Base-by-base conservation (phyloP, 495 filamentous ascomycete species). In the Penicillium herquei region DNA sequence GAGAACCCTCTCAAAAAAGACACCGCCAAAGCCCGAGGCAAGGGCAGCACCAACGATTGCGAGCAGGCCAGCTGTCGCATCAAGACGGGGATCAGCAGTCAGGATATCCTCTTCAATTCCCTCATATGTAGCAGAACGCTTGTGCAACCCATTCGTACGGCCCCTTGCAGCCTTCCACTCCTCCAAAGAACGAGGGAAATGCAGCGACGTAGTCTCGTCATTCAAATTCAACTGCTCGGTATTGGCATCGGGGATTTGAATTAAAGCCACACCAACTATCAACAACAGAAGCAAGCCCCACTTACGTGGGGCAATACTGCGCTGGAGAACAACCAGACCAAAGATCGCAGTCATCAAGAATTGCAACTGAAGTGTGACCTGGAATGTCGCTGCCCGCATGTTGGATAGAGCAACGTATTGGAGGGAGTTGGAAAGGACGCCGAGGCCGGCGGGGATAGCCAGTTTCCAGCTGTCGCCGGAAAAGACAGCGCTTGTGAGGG, bases 381-480 rank as follows among this genome's bases (percentile, higher is more conserved):
- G 92, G 70, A 96, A 97, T 39, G 91, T 88, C 7, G 93, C 90
- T 2, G 94, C 87, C 51, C 92, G 91, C 54, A 97, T 74, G 64
- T 98, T 97, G 55, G 89, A 89, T 17, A 98, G 81, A 2, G 91
- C 94, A 47, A 96, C 81, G 70, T 96, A 98, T 71, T 97, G 91
- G 16, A 98, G 73, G 4, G 87, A 88, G 66, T 96, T 97, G 63
- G 96, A 89, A 26, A 96, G 59, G 0, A 94, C 96, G 65, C 96
- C 97, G 3, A 98, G 78, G 40, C 84, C 80, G 7, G 92, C 94
- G 0, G 94, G 93, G 37, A 98, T 87, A 6, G 90, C 91, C 58
- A 98, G 67, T 70, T 97, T 97, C 94, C 94, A 98, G 62, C 90
- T 90, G 61, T 98, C 94, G n/a, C 88, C 86, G 3, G 88, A 87